Evolutionary conservation across 1,284 basidiomycete species (phyloP), one percentile per base, ranked within the genome.

Genomic region (Sparassis latifolia): DNA sequence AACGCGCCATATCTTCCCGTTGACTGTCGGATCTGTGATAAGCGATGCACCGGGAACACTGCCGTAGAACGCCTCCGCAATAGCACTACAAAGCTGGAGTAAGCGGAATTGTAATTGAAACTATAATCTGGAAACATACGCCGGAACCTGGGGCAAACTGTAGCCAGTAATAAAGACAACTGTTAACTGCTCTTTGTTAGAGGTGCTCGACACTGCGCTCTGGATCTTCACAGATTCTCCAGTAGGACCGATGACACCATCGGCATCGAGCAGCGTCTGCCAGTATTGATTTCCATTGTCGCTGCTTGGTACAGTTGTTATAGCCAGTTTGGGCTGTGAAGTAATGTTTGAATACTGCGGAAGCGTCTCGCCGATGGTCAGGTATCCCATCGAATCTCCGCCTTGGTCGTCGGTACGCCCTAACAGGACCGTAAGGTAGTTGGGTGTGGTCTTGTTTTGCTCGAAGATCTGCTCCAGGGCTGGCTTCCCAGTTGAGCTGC

Each of bases 101-200:
- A 20, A 20, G 20, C 20, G 20, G 20, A 20, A 41, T 20, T 27
- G 33, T 38, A 32, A 50, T 38, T 49, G 39, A 44, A 37, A 37
- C 7, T 37, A 6, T 6, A 37, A 37, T 37, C 35, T 39, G 29
- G 45, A 46, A 28, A 35, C 69, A 27, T 60, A 78, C 77, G 66
- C 55, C 44, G 78, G 71, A 41, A 82, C 69, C 60, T 83, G 80
- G 27, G 80, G 75, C 7, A 83, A 64, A 1, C 78, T 74, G 58
- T 80, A 84, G 0, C 83, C 83, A 2, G 79, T 78, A 57, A 84
- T 83, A 40, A 85, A 65, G 3, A 84, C 69, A 2, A 60, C 61
- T 3, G 76, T 80, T 2, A 75, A 65, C 56, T 77, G 77, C 9
- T 68, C 66, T 33, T 64, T 65, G 51, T 75, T 69, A 12, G 60